phyloP scores from a whole-genome alignment of 1,284 basidiomycete species.

The Leccinum pseudoinsigne region DNA sequence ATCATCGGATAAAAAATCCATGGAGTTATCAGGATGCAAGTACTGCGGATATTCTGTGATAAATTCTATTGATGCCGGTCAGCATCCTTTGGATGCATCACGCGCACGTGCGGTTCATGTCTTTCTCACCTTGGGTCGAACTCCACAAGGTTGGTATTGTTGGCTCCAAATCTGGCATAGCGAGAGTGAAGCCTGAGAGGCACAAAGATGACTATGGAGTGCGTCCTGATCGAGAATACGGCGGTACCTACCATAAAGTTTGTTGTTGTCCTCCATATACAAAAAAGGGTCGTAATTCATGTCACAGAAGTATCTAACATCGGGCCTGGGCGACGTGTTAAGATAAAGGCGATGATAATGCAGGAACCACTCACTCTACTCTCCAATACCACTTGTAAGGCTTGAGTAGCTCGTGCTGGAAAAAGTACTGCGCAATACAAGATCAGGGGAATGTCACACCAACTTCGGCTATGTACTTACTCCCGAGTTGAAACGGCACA shows the following conservation, averaged over 20 bases:
- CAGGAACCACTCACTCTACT: slow-evolving; percentile 47
- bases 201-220: neutral
- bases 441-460: slow-evolving; percentile 7
- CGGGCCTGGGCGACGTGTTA: slow-evolving; percentile 47
- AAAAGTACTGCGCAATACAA: slow-evolving; percentile 60
- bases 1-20: slow-evolving; percentile 78
- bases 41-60: slow-evolving; percentile 65
- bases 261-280: slow-evolving; percentile 75
- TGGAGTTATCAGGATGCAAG: slow-evolving; percentile 67
- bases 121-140: slow-evolving; percentile 55
- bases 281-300: slow-evolving; percentile 79
- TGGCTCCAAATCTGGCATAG: slow-evolving; percentile 74
- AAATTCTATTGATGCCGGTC: slow-evolving; percentile 52
- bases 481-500: slow-evolving; percentile 87
- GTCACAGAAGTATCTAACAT: slow-evolving; percentile 78
- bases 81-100: neutral
- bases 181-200: slow-evolving; percentile 68
- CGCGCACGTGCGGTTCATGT: neutral
- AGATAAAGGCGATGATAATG: slow-evolving; percentile 8
- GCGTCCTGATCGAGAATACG: neutral
- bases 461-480: slow-evolving; percentile 42
- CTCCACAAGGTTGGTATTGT: slow-evolving; percentile 83
- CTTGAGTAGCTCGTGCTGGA: slow-evolving; percentile 68
- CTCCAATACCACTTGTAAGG: slow-evolving; percentile 87
- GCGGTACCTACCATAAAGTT: slow-evolving; percentile 57